Conservation (phyloP, 202 grass and related monocot species). For the Brachypodium distachyon region DNA sequence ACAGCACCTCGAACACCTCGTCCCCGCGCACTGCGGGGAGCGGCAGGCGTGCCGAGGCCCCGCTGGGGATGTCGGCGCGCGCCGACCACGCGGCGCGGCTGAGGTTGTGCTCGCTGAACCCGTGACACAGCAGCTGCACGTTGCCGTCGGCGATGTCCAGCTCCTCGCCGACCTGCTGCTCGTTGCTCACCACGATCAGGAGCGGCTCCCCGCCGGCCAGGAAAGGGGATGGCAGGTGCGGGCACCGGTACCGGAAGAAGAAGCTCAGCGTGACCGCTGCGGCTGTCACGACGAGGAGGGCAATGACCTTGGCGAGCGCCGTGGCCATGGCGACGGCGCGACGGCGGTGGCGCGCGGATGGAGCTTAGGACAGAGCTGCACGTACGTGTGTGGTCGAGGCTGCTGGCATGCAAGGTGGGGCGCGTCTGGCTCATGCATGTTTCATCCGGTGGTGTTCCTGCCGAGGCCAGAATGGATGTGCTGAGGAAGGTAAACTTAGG, state of each 20-base stretch:
- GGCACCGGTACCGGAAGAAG: conserved; percentile 33
- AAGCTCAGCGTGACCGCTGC: conserved; percentile 25
- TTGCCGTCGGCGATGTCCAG: conserved; percentile 42
- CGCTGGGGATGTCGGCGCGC: conserved; percentile 32
- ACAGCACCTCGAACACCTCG: conserved; percentile 53
- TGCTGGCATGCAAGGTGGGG: conserved; percentile 31
- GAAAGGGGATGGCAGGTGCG: conserved; percentile 22
- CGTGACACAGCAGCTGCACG: conserved; percentile 45
- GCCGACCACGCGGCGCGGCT: conserved; percentile 16
- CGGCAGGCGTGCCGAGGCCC: background rate
- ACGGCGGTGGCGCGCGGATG: conserved; percentile 12
- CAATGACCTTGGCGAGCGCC: conserved; percentile 40
- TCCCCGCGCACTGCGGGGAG: conserved; percentile 37
- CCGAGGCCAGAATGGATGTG: background rate
- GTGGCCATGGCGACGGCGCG: conserved; percentile 19
- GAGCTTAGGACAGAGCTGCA: background rate
- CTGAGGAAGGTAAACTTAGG: conserved; percentile 30
- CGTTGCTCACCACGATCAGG: conserved; percentile 35
- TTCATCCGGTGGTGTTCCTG: background rate
- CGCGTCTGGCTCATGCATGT: conserved; percentile 16
- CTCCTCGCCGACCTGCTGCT: conserved; percentile 51
- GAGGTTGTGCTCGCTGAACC: conserved; percentile 45
- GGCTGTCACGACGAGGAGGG: conserved; percentile 14
- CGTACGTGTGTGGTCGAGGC: conserved; percentile 27
- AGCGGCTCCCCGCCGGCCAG: background rate